Conservation (phyloP, 1,139 yeast genomes). For the Pichia sp. region DNA sequence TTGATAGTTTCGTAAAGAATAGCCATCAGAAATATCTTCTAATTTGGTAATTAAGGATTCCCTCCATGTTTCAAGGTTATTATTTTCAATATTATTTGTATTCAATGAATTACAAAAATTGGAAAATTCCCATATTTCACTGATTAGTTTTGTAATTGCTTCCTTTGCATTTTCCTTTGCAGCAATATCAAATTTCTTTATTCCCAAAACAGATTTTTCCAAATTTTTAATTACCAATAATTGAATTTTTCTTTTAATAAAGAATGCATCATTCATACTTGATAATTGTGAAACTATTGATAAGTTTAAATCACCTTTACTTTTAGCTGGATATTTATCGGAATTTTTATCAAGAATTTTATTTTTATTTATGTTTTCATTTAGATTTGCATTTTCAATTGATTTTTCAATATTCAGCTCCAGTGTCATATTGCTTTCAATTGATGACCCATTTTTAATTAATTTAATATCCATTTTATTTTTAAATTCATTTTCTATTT, state of each 20-base stretch:
- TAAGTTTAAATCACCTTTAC: constrained; percentile 10
- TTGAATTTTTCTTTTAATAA: constrained; percentile 34
- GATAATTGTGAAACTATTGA: constrained; percentile 30
- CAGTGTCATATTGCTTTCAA: constrained; percentile 5
- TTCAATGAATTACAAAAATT: constrained; percentile 20
- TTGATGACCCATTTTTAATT: neutral
- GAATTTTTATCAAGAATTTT: neutral
- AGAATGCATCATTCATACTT: constrained; percentile 30
- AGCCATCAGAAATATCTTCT: constrained; percentile 23
- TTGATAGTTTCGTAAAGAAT: constrained; percentile 25
- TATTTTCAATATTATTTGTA: constrained; percentile 16
- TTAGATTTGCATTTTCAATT: neutral
- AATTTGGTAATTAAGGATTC: constrained; percentile 17
- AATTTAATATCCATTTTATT: constrained; percentile 5
- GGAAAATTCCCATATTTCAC: constrained; percentile 22
- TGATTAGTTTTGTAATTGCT: constrained; percentile 12
- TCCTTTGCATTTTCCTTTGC: constrained; percentile 19
- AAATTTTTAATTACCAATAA: constrained; percentile 28
- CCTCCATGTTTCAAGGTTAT: constrained; percentile 21
- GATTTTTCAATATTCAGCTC: constrained; percentile 9
- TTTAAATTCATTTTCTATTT: constrained; percentile 1
- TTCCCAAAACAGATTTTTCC: constrained; percentile 14
- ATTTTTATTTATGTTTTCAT: neutral
- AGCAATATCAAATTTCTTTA: constrained; percentile 8
- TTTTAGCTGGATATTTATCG: neutral